A percentile compares a stretch with the other conserved stretches of the same genome.
phyloP scores from a whole-genome alignment of 2,329 filamentous ascomycete genomes.

The Lithohypha guttulata region DNA sequence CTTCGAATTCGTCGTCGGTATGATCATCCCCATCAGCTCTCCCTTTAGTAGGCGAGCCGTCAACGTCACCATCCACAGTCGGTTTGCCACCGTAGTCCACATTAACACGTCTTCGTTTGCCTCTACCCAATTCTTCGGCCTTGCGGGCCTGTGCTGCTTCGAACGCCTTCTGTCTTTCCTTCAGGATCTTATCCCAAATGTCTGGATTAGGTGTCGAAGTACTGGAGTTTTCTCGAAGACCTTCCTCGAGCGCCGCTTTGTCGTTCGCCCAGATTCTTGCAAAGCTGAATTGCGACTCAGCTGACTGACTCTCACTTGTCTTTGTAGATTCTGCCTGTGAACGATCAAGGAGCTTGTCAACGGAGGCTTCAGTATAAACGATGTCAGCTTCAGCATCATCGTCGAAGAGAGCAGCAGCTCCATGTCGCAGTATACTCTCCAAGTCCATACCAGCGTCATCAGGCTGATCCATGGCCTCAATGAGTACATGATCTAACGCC shows the following conservation, averaged over 20 bases:
- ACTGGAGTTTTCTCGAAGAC: constrained; percentile 44
- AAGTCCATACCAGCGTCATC: constrained; percentile 69
- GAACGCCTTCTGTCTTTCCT: constrained; percentile 68
- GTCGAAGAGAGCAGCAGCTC: constrained; percentile 75
- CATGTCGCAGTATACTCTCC: constrained; percentile 77
- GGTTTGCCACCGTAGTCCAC: constrained; percentile 18
- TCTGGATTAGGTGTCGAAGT: constrained; percentile 45
- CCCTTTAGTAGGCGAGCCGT: constrained; percentile 22
- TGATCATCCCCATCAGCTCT: constrained; percentile 13
- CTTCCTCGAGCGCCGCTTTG: constrained; percentile 54
- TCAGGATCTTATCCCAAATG: constrained; percentile 84
- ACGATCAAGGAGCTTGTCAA: constrained; percentile 87
- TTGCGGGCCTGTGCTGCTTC: constrained; percentile 58
- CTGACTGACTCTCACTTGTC: constrained; percentile 51
- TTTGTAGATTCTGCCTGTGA: constrained; percentile 65
- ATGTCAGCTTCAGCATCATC: constrained; percentile 63
- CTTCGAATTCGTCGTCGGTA: constrained; percentile 27
- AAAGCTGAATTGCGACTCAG: constrained; percentile 76
- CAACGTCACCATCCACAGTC: constrained; percentile 9
- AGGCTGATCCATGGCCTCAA: constrained; percentile 81
- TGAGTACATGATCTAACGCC: constrained; percentile 86
- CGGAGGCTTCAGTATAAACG: constrained; percentile 64
- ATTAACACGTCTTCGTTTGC: constrained; percentile 55
- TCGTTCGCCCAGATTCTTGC: constrained; percentile 90
- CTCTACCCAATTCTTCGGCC: constrained; percentile 70